A percentile compares a stretch with the other conserved stretches of the same genome.
These are phyloP conservation scores for Gossypium davidsonii DNA, from an alignment of 441 rosid species.

Conservation along the genomic window DNA sequence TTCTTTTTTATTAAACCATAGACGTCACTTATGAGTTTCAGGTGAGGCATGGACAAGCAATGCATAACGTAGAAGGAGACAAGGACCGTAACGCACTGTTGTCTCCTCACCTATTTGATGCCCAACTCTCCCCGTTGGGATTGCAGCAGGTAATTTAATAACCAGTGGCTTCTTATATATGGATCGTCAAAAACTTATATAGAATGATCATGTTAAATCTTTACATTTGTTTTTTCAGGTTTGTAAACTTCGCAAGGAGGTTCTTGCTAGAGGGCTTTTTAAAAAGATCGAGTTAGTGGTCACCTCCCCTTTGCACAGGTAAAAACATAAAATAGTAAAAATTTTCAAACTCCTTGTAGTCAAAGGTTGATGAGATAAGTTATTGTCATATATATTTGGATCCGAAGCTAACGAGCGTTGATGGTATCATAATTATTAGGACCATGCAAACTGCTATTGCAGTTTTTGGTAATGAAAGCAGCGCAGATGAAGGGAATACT, in stretches of 20 bases:
- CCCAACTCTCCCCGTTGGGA: slow-evolving; percentile 15
- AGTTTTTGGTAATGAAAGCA: slow-evolving; percentile 9
- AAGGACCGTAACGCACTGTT: slow-evolving; percentile 6
- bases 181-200: neutral
- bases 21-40: neutral
- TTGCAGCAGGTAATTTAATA: slow-evolving; percentile 9
- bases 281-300: slow-evolving; percentile 10
- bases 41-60: slow-evolving; percentile 22
- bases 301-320: slow-evolving; percentile 16
- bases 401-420: neutral
- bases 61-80: slow-evolving; percentile 22
- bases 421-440: neutral
- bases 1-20: neutral
- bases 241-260: slow-evolving; percentile 6
- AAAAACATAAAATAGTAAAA: neutral
- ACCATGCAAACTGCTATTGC: slow-evolving; percentile 17
- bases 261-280: slow-evolving; percentile 3
- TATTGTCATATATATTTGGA: neutral
- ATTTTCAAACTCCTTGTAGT: neutral
- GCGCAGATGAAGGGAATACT: neutral
- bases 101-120: slow-evolving; percentile 19
- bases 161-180: neutral
- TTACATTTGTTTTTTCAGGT: neutral
- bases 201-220: neutral
- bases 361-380: neutral